Conservation (phyloP, 805 yeast species). For the Metschnikowia orientalis region DNA sequence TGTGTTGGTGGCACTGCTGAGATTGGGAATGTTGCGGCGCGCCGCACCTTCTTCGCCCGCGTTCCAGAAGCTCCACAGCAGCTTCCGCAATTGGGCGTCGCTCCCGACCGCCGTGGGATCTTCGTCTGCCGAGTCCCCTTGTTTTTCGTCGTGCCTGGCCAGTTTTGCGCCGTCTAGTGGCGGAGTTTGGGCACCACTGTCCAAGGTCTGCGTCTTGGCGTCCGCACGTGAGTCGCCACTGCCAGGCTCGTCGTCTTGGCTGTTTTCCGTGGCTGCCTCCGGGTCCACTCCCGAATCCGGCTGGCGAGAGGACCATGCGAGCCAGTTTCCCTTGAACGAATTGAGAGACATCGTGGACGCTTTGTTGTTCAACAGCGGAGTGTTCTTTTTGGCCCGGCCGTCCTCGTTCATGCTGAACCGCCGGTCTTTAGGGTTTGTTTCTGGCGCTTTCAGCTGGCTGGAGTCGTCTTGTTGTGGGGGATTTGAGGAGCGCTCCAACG, state of each 20-base stretch:
- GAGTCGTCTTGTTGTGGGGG: not conserved
- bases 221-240: too few relatives aligned
- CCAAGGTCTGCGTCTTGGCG: too few relatives aligned
- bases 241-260: too few relatives aligned
- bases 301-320: constrained; percentile 25
- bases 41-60: constrained; percentile 4
- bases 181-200: too few relatives aligned
- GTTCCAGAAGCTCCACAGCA: constrained; percentile 39
- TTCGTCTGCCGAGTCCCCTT: not conserved
- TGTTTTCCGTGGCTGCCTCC: too few relatives aligned
- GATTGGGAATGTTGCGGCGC: constrained; percentile 4
- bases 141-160: too few relatives aligned
- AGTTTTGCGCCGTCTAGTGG: too few relatives aligned
- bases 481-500: too few relatives aligned
- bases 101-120: not conserved
- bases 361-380: constrained; percentile 18
- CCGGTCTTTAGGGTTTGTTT: constrained; percentile 1
- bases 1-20: constrained; percentile 23
- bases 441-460: not conserved
- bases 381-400: not conserved
- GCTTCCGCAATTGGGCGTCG: constrained; percentile 17
- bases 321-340: constrained; percentile 22
- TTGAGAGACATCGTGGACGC: constrained; percentile 22
- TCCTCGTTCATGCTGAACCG: constrained; percentile 4
- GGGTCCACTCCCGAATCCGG: too few relatives aligned